Evolutionary conservation across 2,329 filamentous ascomycete species (phyloP).

Genomic region (Microcyclospora pomicola): DNA sequence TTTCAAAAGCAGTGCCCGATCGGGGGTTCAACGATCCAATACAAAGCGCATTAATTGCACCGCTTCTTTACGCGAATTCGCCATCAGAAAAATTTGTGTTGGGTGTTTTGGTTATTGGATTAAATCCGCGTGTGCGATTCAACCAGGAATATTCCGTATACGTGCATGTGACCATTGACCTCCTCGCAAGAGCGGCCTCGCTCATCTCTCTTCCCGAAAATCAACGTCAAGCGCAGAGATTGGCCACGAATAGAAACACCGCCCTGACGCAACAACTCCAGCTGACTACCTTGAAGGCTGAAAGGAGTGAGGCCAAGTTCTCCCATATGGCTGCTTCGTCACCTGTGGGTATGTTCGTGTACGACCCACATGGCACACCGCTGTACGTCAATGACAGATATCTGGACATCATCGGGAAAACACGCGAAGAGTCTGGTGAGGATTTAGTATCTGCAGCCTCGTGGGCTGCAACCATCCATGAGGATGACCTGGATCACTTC

Average conservation of each 20-base stretch:
- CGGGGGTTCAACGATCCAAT: constrained; percentile 25
- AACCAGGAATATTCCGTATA: constrained; percentile 27
- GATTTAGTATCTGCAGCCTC: constrained; percentile 1
- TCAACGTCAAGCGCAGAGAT: constrained; percentile 20
- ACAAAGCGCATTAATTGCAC: constrained; percentile 21
- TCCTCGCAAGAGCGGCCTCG: constrained; percentile 27
- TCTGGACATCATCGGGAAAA: constrained; percentile 21
- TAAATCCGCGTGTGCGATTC: constrained; percentile 26
- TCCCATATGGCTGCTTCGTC: constrained; percentile 26
- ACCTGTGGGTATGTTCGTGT: constrained; percentile 27
- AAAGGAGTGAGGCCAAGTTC: constrained; percentile 26
- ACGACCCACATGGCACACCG: constrained; percentile 21
- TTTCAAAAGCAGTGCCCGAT: constrained; percentile 19
- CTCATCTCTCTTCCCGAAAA: constrained; percentile 27
- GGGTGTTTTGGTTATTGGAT: constrained; percentile 27
- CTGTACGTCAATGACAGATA: constrained; percentile 30
- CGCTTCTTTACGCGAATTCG: constrained; percentile 21
- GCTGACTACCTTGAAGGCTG: constrained; percentile 17
- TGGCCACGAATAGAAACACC: constrained; percentile 23
- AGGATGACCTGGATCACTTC: constrained; percentile 24
- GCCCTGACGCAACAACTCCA: constrained; percentile 24
- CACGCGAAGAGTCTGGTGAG: constrained; percentile 8
- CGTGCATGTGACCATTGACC: constrained; percentile 22
- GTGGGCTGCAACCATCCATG: constrained; percentile 13
- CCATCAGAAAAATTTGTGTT: constrained; percentile 21